phyloP scores from a whole-genome alignment of 805 yeast genomes.

The Wickerhamomyces subpelliculosus region DNA sequence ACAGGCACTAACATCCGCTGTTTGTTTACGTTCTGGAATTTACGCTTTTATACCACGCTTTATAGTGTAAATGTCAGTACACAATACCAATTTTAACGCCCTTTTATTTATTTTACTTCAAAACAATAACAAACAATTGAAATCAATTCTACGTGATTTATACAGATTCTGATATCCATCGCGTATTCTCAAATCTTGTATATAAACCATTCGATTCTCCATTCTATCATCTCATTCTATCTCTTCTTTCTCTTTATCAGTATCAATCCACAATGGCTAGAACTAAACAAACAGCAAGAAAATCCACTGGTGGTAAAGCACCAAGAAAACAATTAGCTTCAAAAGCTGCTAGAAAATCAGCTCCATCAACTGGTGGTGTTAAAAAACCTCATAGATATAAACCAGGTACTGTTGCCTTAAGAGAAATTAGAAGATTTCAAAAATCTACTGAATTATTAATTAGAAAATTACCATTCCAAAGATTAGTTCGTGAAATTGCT shows the following conservation, averaged over 20 bases:
- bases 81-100: too few relatives aligned
- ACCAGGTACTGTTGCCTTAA: slow-evolving; percentile 95
- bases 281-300: slow-evolving; percentile 93
- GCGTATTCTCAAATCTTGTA: too few relatives aligned
- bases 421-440: slow-evolving; percentile 97
- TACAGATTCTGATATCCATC: too few relatives aligned
- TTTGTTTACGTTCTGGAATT: too few relatives aligned
- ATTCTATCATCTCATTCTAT: background rate
- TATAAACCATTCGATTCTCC: background rate
- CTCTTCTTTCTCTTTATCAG: slow-evolving; percentile 3
- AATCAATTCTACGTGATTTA: too few relatives aligned
- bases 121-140: too few relatives aligned
- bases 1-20: too few relatives aligned
- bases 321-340: slow-evolving; percentile 93
- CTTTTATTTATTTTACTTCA: too few relatives aligned
- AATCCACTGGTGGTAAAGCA: slow-evolving; percentile 93
- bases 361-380: slow-evolving; percentile 90
- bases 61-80: too few relatives aligned
- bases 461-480: slow-evolving; percentile 95
- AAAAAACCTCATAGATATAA: slow-evolving; percentile 94
- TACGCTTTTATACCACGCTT: too few relatives aligned
- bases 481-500: slow-evolving; percentile 93
- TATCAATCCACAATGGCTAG: slow-evolving; percentile 59
- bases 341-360: slow-evolving; percentile 89
- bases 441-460: slow-evolving; percentile 91